These are phyloP conservation scores for Colletotrichum lindemuthianum DNA, from an alignment of 2,329 filamentous ascomycete genomes.

Conservation along the genomic window DNA sequence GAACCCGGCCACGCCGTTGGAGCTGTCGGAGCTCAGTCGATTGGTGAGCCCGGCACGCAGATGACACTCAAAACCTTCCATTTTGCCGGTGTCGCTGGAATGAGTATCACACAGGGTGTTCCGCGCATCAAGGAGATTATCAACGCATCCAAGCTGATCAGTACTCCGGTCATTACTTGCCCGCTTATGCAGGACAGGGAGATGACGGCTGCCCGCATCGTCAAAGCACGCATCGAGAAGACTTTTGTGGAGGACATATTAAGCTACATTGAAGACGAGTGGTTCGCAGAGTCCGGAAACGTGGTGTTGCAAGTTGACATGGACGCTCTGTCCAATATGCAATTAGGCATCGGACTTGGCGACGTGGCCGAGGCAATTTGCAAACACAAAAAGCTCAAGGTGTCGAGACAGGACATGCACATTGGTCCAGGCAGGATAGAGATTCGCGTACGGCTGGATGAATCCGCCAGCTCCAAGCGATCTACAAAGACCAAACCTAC, in stretches of 20 bases:
- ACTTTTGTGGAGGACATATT: slow-evolving; percentile 87
- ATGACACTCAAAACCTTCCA: slow-evolving; percentile 99
- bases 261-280: slow-evolving; percentile 85
- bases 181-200: slow-evolving; percentile 80
- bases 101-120: slow-evolving; percentile 99
- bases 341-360: slow-evolving; percentile 78
- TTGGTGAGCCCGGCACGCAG: slow-evolving; percentile 97
- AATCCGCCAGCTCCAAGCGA: slow-evolving; percentile 58
- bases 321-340: slow-evolving; percentile 80
- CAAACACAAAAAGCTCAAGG: slow-evolving; percentile 84
- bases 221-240: slow-evolving; percentile 95
- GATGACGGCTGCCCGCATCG: slow-evolving; percentile 84
- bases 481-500: slow-evolving; percentile 57
- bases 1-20: slow-evolving; percentile 97
- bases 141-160: slow-evolving; percentile 94
- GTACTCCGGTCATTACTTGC: slow-evolving; percentile 92
- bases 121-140: slow-evolving; percentile 99
- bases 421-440: slow-evolving; percentile 73
- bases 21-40: slow-evolving; percentile 95
- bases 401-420: slow-evolving; percentile 72
- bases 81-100: slow-evolving; percentile 98
- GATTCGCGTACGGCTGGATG: slow-evolving; percentile 73
- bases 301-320: slow-evolving; percentile 86
- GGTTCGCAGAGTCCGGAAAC: slow-evolving; percentile 79
- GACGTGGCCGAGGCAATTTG: slow-evolving; percentile 83